Evolutionary conservation across 2,329 filamentous ascomycete genomes (phyloP).

Genomic region (Alternaria tenuissima): DNA sequence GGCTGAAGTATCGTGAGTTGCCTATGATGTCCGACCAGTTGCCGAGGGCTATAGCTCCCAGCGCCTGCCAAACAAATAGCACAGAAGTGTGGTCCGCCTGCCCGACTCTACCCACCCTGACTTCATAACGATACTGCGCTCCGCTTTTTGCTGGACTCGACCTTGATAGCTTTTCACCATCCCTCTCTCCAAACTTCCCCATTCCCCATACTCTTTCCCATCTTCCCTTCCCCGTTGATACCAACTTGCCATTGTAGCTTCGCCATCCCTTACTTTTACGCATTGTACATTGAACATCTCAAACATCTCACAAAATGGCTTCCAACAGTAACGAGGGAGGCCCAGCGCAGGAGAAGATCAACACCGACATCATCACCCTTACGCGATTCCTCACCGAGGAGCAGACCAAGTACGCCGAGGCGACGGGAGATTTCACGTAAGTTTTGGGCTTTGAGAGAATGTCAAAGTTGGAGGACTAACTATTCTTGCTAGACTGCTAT

Average conservation of each 20-base stretch:
- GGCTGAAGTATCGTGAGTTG: slow-evolving; percentile 37
- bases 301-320: slow-evolving; percentile 41
- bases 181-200: slow-evolving; percentile 12
- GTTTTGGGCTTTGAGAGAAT: slow-evolving; percentile 41
- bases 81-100: slow-evolving; percentile 44
- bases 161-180: slow-evolving; percentile 16
- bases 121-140: slow-evolving; percentile 36
- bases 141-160: slow-evolving; percentile 23
- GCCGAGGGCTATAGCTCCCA: slow-evolving; percentile 43
- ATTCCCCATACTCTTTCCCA: slow-evolving; percentile 12
- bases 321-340: slow-evolving; percentile 57
- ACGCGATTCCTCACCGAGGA: slow-evolving; percentile 97
- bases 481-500: slow-evolving; percentile 74
- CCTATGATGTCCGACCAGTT: slow-evolving; percentile 31
- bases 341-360: slow-evolving; percentile 77
- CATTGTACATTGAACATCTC: background rate
- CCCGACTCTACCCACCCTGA: slow-evolving; percentile 51
- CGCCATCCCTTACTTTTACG: background rate
- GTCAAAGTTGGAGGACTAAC: background rate
- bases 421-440: slow-evolving; percentile 98
- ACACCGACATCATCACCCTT: slow-evolving; percentile 94
- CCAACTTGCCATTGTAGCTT: slow-evolving; percentile 3
- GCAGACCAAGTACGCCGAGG: slow-evolving; percentile 90
- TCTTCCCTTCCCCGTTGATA: slow-evolving; percentile 5
- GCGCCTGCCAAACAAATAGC: slow-evolving; percentile 41